A percentile compares a stretch with the other conserved stretches of the same genome.
Conservation (phyloP, 2,329 filamentous ascomycete species). For the Daldinia sp. region DNA sequence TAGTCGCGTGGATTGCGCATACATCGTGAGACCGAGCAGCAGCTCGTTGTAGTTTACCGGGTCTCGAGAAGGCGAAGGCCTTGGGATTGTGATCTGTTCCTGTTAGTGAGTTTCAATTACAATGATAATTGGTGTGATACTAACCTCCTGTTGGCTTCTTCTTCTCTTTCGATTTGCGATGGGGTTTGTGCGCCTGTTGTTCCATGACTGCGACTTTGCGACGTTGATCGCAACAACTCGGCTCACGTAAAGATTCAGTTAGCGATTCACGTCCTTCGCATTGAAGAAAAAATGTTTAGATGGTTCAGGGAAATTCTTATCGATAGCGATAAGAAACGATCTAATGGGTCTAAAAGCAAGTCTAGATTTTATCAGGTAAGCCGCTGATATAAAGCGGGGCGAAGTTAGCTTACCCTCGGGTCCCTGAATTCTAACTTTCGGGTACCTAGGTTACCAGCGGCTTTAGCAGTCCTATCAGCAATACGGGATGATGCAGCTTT, state of each 20-base stretch:
- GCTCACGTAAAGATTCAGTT: conserved; percentile 15
- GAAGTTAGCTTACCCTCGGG: neutral
- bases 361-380: neutral
- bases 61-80: conserved; percentile 86
- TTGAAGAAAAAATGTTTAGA: conserved; percentile 33
- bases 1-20: neutral
- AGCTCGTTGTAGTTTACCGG: conserved; percentile 82
- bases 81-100: conserved; percentile 81
- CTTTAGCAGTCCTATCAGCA: conserved; percentile 22
- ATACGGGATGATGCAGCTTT: neutral
- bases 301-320: conserved; percentile 24
- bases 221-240: conserved; percentile 19
- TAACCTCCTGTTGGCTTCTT: conserved; percentile 76
- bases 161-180: conserved; percentile 90
- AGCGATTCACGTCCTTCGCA: conserved; percentile 8
- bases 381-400: conserved; percentile 11
- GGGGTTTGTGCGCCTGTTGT: conserved; percentile 85
- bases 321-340: conserved; percentile 33
- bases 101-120: conserved; percentile 41
- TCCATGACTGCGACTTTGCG: conserved; percentile 70
- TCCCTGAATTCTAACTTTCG: conserved; percentile 27
- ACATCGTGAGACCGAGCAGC: conserved; percentile 66
- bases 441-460: conserved; percentile 34
- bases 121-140: conserved; percentile 35
- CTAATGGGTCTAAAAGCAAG: conserved; percentile 2